Evolutionary conservation across 2,329 filamentous ascomycete species (phyloP), one percentile per base, ranked within the genome.

Genomic region (Trichophyton mentagrophytes): DNA sequence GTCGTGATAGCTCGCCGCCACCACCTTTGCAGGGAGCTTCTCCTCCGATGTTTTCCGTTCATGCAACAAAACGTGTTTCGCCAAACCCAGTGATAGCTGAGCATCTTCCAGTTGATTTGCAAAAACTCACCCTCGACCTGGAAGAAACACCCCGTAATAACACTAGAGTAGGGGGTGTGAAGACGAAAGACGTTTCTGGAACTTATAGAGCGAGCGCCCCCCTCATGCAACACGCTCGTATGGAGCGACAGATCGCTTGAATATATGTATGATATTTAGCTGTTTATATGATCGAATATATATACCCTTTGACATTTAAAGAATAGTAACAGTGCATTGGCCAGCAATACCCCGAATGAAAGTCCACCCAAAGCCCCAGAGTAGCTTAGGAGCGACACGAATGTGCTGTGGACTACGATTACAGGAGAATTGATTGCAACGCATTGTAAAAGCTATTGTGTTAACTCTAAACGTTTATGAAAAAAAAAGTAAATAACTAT

Each of bases 241-340:
- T 74, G 57, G 73, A 74, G 63, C 69, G 72, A 57, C 73, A 72
- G 58, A 67, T 74, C 59, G 73, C 72, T 13, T 74, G 66, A 38
- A 70, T 62, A 17, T 55, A n/a, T 25, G 30, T 55, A 38, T 55
- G 25, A 55, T 55, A 55, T 55, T 33, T 55, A 38, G 33, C 33
- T 38, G 33, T 38, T 38, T 38, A 38, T 13, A 38, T 38, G 9
- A 38, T 3, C 33, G 2, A 38, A 38, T 38, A 38, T 38, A 38
- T 38, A 38, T 38, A 38, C 33, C 33, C 33, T 38, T 30, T 30
- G 6, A 7, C 6, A 30, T 30, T 30, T 30, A 7, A 4, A 27
- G 6, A 30, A 30, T 30, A 30, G 6, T 30, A 30, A 7, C 27
- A 30, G 27, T 30, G 6, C 27, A 30, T 30, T 30, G 27, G 27